Evolutionary conservation across 2,329 filamentous ascomycete species (phyloP).

Genomic region (Incumbomyces delicatus): DNA sequence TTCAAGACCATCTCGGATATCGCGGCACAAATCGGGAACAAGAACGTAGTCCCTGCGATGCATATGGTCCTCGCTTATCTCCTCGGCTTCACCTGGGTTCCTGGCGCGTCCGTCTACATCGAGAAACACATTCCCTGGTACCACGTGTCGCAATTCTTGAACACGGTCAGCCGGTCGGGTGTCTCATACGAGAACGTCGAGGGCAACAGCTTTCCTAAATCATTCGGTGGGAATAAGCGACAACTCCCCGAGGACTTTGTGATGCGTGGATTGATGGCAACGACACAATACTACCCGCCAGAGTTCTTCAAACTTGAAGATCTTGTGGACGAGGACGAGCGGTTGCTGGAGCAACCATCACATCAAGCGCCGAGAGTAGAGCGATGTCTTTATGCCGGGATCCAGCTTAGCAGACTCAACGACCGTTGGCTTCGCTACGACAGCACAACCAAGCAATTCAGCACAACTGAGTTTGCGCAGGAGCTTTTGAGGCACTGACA

Average conservation of each 20-base stretch:
- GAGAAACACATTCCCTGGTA: slow-evolving; percentile 42
- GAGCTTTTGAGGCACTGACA: too few species aligned
- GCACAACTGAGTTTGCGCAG: slow-evolving; percentile 19
- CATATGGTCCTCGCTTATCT: slow-evolving; percentile 48
- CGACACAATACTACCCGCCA: slow-evolving; percentile 40
- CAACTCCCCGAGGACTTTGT: slow-evolving; percentile 52
- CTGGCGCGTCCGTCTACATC: slow-evolving; percentile 30
- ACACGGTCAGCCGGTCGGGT: slow-evolving; percentile 38
- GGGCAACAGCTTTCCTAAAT: slow-evolving; percentile 31
- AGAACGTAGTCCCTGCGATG: slow-evolving; percentile 44
- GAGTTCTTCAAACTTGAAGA: slow-evolving; percentile 41
- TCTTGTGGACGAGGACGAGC: slow-evolving; percentile 45
- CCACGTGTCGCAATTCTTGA: slow-evolving; percentile 43
- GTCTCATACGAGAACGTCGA: slow-evolving; percentile 29
- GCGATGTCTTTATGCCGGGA: slow-evolving; percentile 43
- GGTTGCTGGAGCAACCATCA: slow-evolving; percentile 41
- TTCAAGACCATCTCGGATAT: slow-evolving; percentile 35
- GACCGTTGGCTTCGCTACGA: slow-evolving; percentile 33
- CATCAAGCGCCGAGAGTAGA: slow-evolving; percentile 40
- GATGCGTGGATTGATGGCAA: slow-evolving; percentile 48
- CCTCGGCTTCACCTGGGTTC: slow-evolving; percentile 31
- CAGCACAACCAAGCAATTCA: slow-evolving; percentile 23
- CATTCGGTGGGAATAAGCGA: slow-evolving; percentile 28
- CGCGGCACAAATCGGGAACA: slow-evolving; percentile 40
- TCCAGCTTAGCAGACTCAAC: slow-evolving; percentile 28